Percentiles rank a stretch among this genome's conserved stretches.
Evolutionary conservation across 345 rosid species (phyloP).

Genomic region (Melaleuca alternifolia): DNA sequence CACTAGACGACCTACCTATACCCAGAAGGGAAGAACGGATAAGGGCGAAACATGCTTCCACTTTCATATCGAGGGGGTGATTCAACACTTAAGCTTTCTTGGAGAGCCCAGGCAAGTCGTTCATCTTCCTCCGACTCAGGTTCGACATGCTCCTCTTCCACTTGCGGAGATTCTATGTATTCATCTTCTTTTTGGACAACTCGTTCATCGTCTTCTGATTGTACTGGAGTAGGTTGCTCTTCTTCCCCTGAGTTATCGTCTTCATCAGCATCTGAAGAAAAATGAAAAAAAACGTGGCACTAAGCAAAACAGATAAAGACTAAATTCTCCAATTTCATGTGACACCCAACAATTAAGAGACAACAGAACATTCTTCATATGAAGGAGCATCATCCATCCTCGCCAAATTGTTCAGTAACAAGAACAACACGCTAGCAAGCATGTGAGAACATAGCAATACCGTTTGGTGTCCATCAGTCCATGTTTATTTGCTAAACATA

Average conservation of each 20-base stretch:
- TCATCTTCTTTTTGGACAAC: background rate
- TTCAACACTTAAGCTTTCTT: conserved; percentile 58
- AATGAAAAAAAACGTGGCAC: background rate
- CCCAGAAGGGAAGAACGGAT: conserved; percentile 43
- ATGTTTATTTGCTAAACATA: background rate
- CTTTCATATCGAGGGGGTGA: conserved; percentile 47
- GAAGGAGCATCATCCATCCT: background rate
- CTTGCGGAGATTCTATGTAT: background rate
- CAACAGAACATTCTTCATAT: background rate
- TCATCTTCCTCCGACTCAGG: conserved; percentile 90
- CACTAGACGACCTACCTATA: conserved; percentile 39
- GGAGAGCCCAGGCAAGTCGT: conserved; percentile 77
- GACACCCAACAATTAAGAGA: background rate
- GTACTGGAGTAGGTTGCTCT: background rate
- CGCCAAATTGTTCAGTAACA: background rate
- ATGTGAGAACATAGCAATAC: background rate
- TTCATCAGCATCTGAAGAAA: background rate
- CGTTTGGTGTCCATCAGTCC: background rate
- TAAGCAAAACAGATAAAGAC: background rate
- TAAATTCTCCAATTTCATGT: background rate
- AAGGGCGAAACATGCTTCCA: conserved; percentile 36
- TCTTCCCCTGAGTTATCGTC: background rate
- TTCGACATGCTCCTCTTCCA: background rate
- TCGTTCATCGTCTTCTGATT: background rate
- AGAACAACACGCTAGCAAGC: background rate